Evolutionary conservation across 495 filamentous ascomycete species (phyloP).

Genomic region (Xylaria acuta): DNA sequence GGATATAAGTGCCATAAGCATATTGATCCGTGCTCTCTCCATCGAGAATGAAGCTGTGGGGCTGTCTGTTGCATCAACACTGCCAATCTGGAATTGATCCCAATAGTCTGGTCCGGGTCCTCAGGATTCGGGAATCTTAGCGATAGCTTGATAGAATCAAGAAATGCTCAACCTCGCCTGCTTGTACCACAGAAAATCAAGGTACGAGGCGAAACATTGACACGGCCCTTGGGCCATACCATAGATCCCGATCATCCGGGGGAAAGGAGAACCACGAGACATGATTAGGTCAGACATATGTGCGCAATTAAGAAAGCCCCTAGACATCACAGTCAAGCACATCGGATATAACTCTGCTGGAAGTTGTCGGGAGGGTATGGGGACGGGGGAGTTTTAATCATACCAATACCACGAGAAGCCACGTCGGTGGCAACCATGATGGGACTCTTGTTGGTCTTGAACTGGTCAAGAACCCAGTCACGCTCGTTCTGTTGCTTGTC

Average conservation of each 20-base stretch:
- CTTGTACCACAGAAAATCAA: conserved; percentile 65
- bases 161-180: conserved; percentile 70
- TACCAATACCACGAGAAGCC: conserved; percentile 99
- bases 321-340: conserved; percentile 91
- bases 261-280: conserved; percentile 74
- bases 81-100: conserved; percentile 57
- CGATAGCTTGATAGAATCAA: conserved; percentile 68
- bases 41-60: conserved; percentile 62
- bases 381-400: conserved; percentile 69
- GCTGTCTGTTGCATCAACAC: conserved; percentile 59
- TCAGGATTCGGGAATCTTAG: conserved; percentile 62
- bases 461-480: conserved; percentile 99
- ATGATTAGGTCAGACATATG: conserved; percentile 83
- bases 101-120: conserved; percentile 79
- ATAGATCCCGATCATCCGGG: conserved; percentile 84
- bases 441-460: conserved; percentile 94
- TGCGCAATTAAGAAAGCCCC: conserved; percentile 76
- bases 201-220: conserved; percentile 77
- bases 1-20: conserved; percentile 61
- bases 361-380: conserved; percentile 51
- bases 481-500: conserved; percentile 99
- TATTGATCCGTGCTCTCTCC: conserved; percentile 73
- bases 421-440: conserved; percentile 99
- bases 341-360: conserved; percentile 73
- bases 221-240: conserved; percentile 65